Base-by-base conservation (phyloP, 2,329 filamentous ascomycete genomes). In the Hypoxylon sp. region DNA sequence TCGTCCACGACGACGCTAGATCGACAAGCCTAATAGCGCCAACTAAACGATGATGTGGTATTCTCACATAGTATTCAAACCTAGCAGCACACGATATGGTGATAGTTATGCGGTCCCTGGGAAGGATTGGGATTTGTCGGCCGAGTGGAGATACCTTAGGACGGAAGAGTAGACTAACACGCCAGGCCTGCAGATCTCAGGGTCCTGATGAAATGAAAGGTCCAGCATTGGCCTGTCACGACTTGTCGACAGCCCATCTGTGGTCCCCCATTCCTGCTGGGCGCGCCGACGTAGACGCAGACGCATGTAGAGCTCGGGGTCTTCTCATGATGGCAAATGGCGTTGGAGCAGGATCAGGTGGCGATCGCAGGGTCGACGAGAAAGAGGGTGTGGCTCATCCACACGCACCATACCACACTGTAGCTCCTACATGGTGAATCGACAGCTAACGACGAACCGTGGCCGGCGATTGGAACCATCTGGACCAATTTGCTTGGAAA, bases 381-480 rank as follows among this genome's bases (percentile, higher is more conserved):
- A 46, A 48, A 54, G 53, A 62, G 48, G 58, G 67, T 68, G 67
- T 71, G 69, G 65, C 59, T 69, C 39, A 47, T 50, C 59, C 56
- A 62, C 62, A 58, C 62, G 57, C 65, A 49, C 32, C 17, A 20
- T 17, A 41, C 37, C 61, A 62, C 65, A 52, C 64, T 57, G 48
- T 58, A 62, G 56, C 50, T 55, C 39, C 43, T 32, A n/a, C n/a
- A n/a, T n/a, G n/a, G n/a, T n/a, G 54, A 56, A 30, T 26, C 62
- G 46, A 65, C 59, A 60, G 52, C 59, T 54, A 60, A 56, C 51
- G 56, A 65, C 57, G 58, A 68, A 69, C 53, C 60, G 57, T 64
- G 59, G 56, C 62, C 51, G 54, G 52, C 62, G 53, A 70, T 64
- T 68, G 63, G 65, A 65, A 70, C 62, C 68, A 68, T 68, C 66